Base-by-base conservation (phyloP, 345 rosid species). In the Populus euphratica region DNA sequence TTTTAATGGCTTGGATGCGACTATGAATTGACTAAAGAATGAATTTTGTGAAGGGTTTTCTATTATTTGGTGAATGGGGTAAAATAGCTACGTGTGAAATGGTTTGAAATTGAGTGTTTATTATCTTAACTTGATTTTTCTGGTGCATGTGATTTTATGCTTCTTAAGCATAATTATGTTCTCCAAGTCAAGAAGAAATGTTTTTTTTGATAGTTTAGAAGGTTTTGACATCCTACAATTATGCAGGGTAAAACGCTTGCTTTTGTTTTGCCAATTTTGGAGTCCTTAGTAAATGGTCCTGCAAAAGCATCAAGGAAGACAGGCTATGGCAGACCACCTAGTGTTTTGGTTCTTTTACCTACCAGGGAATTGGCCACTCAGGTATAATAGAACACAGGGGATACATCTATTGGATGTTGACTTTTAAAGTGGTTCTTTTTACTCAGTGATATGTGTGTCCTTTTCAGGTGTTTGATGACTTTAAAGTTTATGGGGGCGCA, bases 331-430 rank as follows among this genome's bases (percentile, higher is more conserved):
- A 88, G 95, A 85, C 82, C 94, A 18, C 98, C 99, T 0, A 89
- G 94, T 79, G 97, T 94, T 83, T 74, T 96, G 86, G 97, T 96
- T 29, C 98, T 96, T 79, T 70, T 94, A 74, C 99, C 99, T 0
- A 94, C 99, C 18, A 90, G 99, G 82, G 98, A 96, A 81, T 86
- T 96, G 85, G 99, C 98, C 72, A 88, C 81, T 72, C 97, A 96
- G 97, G 99, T 93, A 85, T 62, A 5, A 2, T 12, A 9, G 5
- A 59, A n/a, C 63, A 59, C 1, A 33, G 39, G 23, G 65, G 63
- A 29, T 70, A 27, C 23, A 62, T 35, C 49, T 21, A 14, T 59
- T 27, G 5, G 29, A 59, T 59, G 64, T 12, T 8, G 29, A 59
- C 29, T 59, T 59, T 59, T 59, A 25, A 59, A 23, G 4, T 1